Evolutionary conservation across 1,284 basidiomycete genomes (phyloP).

Genomic region (Boletus austroedulis): DNA sequence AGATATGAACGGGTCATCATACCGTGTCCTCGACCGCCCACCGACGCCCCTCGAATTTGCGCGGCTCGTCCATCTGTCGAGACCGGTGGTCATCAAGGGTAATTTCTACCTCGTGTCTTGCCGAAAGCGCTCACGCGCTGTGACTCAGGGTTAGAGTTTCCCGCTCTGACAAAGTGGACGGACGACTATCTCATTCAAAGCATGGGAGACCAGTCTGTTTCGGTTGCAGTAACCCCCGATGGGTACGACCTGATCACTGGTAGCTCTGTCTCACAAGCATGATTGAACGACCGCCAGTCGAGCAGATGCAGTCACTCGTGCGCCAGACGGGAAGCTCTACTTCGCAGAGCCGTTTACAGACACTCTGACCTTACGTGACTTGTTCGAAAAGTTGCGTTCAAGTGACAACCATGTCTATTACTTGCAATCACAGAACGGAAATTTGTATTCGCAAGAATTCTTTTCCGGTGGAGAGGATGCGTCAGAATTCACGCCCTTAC

Average conservation of each 20-base stretch:
- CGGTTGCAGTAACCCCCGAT: slow-evolving; percentile 80
- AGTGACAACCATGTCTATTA: slow-evolving; percentile 51
- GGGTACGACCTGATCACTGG: slow-evolving; percentile 50
- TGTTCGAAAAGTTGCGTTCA: slow-evolving; percentile 50
- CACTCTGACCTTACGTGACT: slow-evolving; percentile 59
- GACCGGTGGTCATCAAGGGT: slow-evolving; percentile 80
- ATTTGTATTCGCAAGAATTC: slow-evolving; percentile 58
- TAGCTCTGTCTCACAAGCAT: neutral
- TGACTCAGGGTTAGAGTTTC: slow-evolving; percentile 41
- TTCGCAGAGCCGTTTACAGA: slow-evolving; percentile 78
- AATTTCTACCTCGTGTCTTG: neutral
- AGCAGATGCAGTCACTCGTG: slow-evolving; percentile 68
- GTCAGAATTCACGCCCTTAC: slow-evolving; percentile 64
- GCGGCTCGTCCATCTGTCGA: slow-evolving; percentile 66
- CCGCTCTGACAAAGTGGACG: slow-evolving; percentile 53
- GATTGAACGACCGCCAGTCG: slow-evolving; percentile 18
- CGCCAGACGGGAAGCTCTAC: slow-evolving; percentile 56
- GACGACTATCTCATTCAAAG: slow-evolving; percentile 56
- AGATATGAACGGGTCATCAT: slow-evolving; percentile 66
- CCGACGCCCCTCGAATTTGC: slow-evolving; percentile 75
- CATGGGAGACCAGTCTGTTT: slow-evolving; percentile 57
- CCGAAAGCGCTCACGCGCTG: neutral
- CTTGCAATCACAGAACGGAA: slow-evolving; percentile 90
- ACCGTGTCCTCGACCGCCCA: slow-evolving; percentile 52
- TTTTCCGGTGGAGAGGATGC: slow-evolving; percentile 37